Percentiles rank a stretch among this genome's conserved stretches.
phyloP scores from a whole-genome alignment of 208 protist species.

The Leishmania arabica region DNA sequence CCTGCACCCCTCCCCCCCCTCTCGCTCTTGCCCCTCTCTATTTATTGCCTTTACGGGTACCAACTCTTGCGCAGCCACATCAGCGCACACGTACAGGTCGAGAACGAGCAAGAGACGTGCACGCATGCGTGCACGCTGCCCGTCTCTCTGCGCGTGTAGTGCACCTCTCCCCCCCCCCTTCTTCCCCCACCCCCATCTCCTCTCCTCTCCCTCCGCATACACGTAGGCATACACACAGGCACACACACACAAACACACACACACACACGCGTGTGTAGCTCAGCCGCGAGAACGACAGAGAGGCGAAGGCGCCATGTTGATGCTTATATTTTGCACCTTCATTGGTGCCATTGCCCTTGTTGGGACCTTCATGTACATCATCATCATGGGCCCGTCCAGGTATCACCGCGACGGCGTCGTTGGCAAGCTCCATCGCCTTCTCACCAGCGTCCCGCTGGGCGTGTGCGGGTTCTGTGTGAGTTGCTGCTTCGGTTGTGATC shows the following conservation, averaged over 20 bases:
- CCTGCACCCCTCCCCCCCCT: no score
- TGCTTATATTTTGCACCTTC: constrained; percentile 35
- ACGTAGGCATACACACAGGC: not conserved
- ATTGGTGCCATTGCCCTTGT: constrained; percentile 44
- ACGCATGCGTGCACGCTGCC: no score
- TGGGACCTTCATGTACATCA: constrained; percentile 79
- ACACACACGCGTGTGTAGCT: not conserved
- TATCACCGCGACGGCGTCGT: constrained; percentile 89
- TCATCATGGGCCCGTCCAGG: constrained; percentile 88
- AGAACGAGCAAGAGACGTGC: no score
- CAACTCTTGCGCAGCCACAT: no score
- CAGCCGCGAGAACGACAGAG: no score
- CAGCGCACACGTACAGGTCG: no score
- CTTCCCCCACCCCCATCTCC: not conserved
- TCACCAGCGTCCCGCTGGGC: constrained; percentile 38
- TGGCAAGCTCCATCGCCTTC: constrained; percentile 51
- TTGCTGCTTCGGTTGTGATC: constrained; percentile 48
- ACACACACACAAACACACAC: not conserved
- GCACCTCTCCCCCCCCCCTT: not conserved
- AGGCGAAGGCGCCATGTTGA: constrained; percentile 14
- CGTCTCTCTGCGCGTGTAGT: no score
- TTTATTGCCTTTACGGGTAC: no score
- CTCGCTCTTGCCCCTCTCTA: no score
- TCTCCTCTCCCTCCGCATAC: not conserved
- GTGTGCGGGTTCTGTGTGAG: constrained; percentile 57